phyloP scores from a whole-genome alignment of 2,329 filamentous ascomycete genomes.

The Lachnellula cervina region DNA sequence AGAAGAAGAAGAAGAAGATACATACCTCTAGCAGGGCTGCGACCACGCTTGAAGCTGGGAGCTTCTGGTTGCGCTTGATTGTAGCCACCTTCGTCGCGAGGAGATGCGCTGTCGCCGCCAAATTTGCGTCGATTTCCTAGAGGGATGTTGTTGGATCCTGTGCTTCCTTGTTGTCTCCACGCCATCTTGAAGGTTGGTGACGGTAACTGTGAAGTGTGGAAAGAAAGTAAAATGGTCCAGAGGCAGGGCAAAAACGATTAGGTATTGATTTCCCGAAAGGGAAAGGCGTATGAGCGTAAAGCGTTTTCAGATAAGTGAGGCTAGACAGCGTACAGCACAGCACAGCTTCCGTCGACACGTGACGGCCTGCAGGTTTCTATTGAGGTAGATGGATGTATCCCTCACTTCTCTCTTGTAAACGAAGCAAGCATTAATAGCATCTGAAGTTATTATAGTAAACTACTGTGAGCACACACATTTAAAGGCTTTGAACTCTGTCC shows the following conservation, averaged over 20 bases:
- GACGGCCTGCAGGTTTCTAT: too few species aligned
- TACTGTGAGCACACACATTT: too few species aligned
- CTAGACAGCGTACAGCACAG: too few species aligned
- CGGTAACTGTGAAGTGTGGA: not conserved
- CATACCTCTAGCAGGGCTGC: slow-evolving; percentile 80
- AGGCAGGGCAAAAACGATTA: not conserved
- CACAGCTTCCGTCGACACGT: too few species aligned
- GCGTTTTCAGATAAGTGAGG: not conserved
- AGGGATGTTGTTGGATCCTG: slow-evolving; percentile 96
- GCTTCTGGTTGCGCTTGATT: slow-evolving; percentile 21
- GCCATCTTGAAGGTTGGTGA: slow-evolving; percentile 45
- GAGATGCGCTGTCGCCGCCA: slow-evolving; percentile 50
- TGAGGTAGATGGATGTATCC: too few species aligned
- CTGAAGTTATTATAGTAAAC: too few species aligned
- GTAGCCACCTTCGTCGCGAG: slow-evolving; percentile 27
- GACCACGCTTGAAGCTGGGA: slow-evolving; percentile 68
- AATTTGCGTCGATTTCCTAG: slow-evolving; percentile 80
- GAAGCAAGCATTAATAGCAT: too few species aligned
- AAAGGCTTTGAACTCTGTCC: too few species aligned
- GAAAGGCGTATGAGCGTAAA: not conserved
- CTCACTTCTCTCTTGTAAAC: too few species aligned
- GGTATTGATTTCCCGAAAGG: not conserved
- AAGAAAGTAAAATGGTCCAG: not conserved
- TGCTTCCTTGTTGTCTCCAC: slow-evolving; percentile 77
- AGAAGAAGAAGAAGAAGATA: too few species aligned